phyloP scores from a whole-genome alignment of 1,284 basidiomycete species.

The Peniophora sp. region DNA sequence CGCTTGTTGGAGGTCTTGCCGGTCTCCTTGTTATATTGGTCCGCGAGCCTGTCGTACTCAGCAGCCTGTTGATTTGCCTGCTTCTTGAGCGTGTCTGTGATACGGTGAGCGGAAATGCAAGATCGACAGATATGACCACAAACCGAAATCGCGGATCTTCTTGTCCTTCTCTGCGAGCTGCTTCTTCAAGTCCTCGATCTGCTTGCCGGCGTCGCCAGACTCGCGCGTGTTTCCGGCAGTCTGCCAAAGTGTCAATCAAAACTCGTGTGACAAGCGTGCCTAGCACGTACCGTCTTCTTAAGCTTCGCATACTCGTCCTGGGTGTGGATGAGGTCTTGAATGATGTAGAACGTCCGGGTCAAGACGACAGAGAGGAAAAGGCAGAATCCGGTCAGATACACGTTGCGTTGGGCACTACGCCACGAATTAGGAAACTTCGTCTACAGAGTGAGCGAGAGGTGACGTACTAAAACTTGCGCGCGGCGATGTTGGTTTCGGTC shows the following conservation, averaged over 20 bases:
- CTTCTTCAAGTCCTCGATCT: slow-evolving; percentile 62
- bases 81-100: slow-evolving; percentile 71
- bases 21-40: slow-evolving; percentile 66
- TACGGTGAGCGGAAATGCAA: background rate
- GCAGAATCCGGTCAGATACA: slow-evolving; percentile 89
- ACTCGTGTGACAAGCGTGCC: background rate
- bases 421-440: slow-evolving; percentile 4
- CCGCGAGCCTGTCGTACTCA: slow-evolving; percentile 78
- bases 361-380: slow-evolving; percentile 92
- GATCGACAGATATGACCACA: slow-evolving; percentile 15
- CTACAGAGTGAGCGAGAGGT: background rate
- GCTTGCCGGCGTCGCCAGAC: slow-evolving; percentile 43
- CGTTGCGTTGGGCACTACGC: slow-evolving; percentile 69
- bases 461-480: slow-evolving; percentile 88
- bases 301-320: slow-evolving; percentile 84
- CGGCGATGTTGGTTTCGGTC: slow-evolving; percentile 80
- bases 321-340: slow-evolving; percentile 83
- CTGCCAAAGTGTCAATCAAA: slow-evolving; percentile 16
- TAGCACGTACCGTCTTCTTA: slow-evolving; percentile 54
- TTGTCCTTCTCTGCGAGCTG: slow-evolving; percentile 37
- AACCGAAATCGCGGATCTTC: slow-evolving; percentile 67
- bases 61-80: slow-evolving; percentile 70
- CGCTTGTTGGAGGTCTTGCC: slow-evolving; percentile 47
- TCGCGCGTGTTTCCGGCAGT: slow-evolving; percentile 28
- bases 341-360: slow-evolving; percentile 87